Percentiles rank a stretch among this genome's conserved stretches.
phyloP scores from a whole-genome alignment of 257 asterid species.

The Sherardia arvensis region DNA sequence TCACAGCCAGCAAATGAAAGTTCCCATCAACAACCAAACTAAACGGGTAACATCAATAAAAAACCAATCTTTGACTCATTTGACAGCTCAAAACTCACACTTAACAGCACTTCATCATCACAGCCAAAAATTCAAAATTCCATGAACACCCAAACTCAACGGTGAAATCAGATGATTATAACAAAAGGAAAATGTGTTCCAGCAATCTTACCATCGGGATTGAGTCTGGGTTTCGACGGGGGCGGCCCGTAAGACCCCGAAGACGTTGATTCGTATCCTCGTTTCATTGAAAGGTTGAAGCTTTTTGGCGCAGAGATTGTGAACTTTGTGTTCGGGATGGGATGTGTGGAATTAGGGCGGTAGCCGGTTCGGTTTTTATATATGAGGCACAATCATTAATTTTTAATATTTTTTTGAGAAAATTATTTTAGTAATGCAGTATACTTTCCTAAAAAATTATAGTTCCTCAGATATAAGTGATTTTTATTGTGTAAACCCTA shows the following conservation, averaged over 20 bases:
- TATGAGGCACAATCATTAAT: too few relatives aligned
- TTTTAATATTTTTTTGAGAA: too few relatives aligned
- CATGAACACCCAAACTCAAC: not conserved
- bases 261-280: slow-evolving; percentile 74
- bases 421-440: too few relatives aligned
- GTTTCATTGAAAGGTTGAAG: slow-evolving; percentile 41
- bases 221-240: slow-evolving; percentile 62
- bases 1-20: slow-evolving; percentile 12
- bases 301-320: not conserved
- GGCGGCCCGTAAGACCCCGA: slow-evolving; percentile 66
- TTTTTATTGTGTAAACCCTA: too few relatives aligned
- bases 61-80: not conserved
- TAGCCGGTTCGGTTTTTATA: not conserved
- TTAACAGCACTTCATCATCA: slow-evolving; percentile 8
- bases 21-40: not conserved
- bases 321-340: not conserved
- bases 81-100: not conserved
- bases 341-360: not conserved
- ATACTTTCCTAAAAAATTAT: too few relatives aligned
- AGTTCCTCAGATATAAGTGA: too few relatives aligned
- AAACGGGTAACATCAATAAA: slow-evolving; percentile 16
- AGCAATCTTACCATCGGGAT: slow-evolving; percentile 47
- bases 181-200: not conserved
- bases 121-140: slow-evolving; percentile 17
- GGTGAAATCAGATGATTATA: not conserved